Conservation (phyloP, 2,329 filamentous ascomycete genomes). For the Kalaharituber pfeilii region DNA sequence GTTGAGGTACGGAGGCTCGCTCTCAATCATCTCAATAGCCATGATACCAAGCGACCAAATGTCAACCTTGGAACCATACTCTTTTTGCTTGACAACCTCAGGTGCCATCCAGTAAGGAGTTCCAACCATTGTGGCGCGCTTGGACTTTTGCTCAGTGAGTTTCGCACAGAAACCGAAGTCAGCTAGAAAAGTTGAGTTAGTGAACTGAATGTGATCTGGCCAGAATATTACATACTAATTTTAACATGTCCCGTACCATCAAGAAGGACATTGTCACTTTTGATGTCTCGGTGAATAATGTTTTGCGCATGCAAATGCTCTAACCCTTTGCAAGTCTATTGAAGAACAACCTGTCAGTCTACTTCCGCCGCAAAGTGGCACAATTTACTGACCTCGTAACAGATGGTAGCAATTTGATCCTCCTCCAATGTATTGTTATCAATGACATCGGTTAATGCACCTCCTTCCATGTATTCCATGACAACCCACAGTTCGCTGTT, state of each 20-base stretch:
- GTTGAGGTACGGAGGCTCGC: constrained; percentile 91
- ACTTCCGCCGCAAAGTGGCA: neutral
- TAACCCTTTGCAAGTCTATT: constrained; percentile 80
- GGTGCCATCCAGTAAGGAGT: constrained; percentile 99
- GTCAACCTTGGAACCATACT: constrained; percentile 95
- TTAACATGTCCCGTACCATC: constrained; percentile 93
- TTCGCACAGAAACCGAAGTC: constrained; percentile 99
- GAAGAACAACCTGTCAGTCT: neutral
- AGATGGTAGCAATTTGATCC: constrained; percentile 95
- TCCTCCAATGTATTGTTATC: constrained; percentile 96
- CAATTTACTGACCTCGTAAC: constrained; percentile 63
- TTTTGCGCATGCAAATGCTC: constrained; percentile 89
- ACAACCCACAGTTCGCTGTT: constrained; percentile 98
- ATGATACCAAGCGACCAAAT: constrained; percentile 99
- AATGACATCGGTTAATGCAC: constrained; percentile 92
- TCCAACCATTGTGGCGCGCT: constrained; percentile 97
- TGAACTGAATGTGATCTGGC: neutral
- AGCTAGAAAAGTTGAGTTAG: constrained; percentile 38
- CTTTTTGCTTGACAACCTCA: constrained; percentile 97
- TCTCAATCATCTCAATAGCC: constrained; percentile 99
- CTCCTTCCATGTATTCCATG: constrained; percentile 99
- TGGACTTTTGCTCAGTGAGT: constrained; percentile 87
- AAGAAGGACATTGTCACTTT: constrained; percentile 93
- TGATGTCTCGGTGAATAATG: constrained; percentile 98
- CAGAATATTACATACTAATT: constrained; percentile 51